Evolutionary conservation across 768 basidiomycete species (phyloP).

Genomic region (Panaeolus papilionaceus): DNA sequence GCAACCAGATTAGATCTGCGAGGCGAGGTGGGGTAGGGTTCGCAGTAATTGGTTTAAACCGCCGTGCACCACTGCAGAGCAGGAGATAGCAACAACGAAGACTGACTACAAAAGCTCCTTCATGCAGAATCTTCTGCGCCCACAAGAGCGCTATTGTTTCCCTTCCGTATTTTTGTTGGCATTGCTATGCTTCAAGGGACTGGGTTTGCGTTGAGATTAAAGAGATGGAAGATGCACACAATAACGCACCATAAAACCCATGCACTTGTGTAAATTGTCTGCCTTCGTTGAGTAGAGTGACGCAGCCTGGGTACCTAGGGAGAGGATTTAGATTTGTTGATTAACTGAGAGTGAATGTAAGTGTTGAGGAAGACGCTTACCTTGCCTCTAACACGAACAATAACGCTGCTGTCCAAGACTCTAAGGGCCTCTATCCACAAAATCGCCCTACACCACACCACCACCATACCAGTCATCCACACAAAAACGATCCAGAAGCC

Average conservation of each 20-base stretch:
- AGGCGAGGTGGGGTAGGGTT: too few species aligned
- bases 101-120: conserved; percentile 90
- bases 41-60: too few species aligned
- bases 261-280: conserved; percentile 98
- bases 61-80: background rate
- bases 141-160: conserved; percentile 87
- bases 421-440: conserved; percentile 96
- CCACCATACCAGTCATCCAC: too few species aligned
- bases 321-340: conserved; percentile 14
- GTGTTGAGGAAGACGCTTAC: conserved; percentile 43
- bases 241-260: conserved; percentile 88
- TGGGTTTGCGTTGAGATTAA: background rate
- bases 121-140: conserved; percentile 98
- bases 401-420: conserved; percentile 31
- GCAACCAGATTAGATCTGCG: too few species aligned
- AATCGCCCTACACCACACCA: conserved; percentile 75
- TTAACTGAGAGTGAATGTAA: background rate
- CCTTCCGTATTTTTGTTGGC: conserved; percentile 96
- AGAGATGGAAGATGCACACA: background rate
- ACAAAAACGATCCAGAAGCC: background rate
- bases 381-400: conserved; percentile 83
- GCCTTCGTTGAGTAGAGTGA: conserved; percentile 92
- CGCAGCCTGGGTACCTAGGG: conserved; percentile 86
- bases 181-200: conserved; percentile 70
- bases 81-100: background rate